phyloP scores from a whole-genome alignment of 1,139 yeast species.

The Sporopachydermia cereana region DNA sequence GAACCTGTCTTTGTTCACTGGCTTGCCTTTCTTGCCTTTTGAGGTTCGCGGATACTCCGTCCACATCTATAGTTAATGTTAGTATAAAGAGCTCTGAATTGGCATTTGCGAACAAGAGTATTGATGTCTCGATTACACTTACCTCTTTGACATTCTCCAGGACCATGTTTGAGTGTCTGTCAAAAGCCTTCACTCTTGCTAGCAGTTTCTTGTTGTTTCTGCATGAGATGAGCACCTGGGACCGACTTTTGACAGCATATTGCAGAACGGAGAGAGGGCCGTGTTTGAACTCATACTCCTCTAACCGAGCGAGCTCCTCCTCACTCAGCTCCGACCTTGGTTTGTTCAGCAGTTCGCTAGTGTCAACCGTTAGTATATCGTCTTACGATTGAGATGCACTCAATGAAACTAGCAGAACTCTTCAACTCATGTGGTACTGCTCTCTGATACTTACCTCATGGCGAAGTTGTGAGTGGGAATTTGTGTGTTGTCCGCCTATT shows the following conservation, averaged over 20 bases:
- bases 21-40: slow-evolving; percentile 61
- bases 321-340: slow-evolving; percentile 75
- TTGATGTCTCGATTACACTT: slow-evolving; percentile 13
- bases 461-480: too few relatives aligned
- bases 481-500: too few relatives aligned
- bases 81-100: not conserved
- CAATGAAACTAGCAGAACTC: not conserved
- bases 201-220: slow-evolving; percentile 87
- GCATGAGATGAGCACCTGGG: slow-evolving; percentile 78
- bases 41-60: slow-evolving; percentile 54
- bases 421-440: not conserved
- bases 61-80: slow-evolving; percentile 39
- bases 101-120: not conserved
- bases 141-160: slow-evolving; percentile 83
- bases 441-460: too few relatives aligned
- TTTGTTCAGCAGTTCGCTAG: slow-evolving; percentile 55
- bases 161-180: slow-evolving; percentile 89
- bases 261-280: slow-evolving; percentile 88
- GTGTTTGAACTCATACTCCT: slow-evolving; percentile 79
- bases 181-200: slow-evolving; percentile 88
- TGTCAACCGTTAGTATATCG: too few relatives aligned
- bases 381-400: too few relatives aligned
- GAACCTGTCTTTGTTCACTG: slow-evolving; percentile 70
- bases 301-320: slow-evolving; percentile 66
- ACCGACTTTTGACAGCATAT: slow-evolving; percentile 60